phyloP scores from a whole-genome alignment of 169 alveolate genomes.

The Theileria equi region DNA sequence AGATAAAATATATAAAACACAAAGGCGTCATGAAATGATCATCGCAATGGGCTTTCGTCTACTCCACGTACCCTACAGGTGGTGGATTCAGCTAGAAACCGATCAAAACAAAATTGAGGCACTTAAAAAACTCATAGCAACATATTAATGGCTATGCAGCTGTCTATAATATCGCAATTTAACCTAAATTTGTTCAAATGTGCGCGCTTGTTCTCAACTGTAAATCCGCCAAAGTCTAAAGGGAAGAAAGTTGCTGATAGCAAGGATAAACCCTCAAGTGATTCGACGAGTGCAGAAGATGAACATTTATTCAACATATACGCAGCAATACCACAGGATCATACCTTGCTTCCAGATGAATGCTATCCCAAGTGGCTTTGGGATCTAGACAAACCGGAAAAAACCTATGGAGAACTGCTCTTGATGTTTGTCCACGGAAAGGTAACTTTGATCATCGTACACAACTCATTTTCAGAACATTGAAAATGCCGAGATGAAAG shows the following conservation, averaged over 20 bases:
- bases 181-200: background rate
- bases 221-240: constrained; percentile 26
- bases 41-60: constrained; percentile 72
- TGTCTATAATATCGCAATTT: background rate
- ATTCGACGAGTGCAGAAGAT: constrained; percentile 39
- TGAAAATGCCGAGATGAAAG: constrained; percentile 68
- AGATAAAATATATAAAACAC: background rate
- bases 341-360: constrained; percentile 70
- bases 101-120: constrained; percentile 64
- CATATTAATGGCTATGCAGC: background rate
- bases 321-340: constrained; percentile 68
- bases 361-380: constrained; percentile 77
- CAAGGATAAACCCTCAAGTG: constrained; percentile 34
- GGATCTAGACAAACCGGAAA: constrained; percentile 74
- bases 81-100: constrained; percentile 68
- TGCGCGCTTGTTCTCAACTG: background rate
- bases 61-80: constrained; percentile 65
- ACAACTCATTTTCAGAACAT: constrained; percentile 43
- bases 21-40: constrained; percentile 72
- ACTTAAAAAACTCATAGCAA: constrained; percentile 31
- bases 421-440: constrained; percentile 74
- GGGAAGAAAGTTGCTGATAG: constrained; percentile 56
- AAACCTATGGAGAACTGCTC: constrained; percentile 74
- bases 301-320: constrained; percentile 75
- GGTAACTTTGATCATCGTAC: constrained; percentile 20